Evolutionary conservation across 208 protist species (phyloP).

Genomic region (Trypanosoma brucei): DNA sequence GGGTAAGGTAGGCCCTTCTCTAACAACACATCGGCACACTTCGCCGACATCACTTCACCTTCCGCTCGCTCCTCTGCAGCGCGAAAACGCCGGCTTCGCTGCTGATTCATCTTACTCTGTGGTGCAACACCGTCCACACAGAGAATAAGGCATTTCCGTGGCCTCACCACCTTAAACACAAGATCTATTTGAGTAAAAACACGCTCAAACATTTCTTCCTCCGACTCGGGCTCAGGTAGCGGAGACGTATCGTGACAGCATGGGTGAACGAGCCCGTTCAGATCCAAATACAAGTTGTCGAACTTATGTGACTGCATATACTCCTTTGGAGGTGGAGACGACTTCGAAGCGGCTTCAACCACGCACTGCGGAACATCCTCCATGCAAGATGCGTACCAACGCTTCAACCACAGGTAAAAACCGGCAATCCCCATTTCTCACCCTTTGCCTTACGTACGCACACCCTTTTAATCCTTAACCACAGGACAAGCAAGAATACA

Average conservation of each 20-base stretch:
- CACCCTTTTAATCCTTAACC: not conserved
- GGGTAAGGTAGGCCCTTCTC: slow-evolving; percentile 60
- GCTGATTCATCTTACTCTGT: slow-evolving; percentile 99
- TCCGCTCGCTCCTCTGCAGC: slow-evolving; percentile 89
- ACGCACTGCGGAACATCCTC: slow-evolving; percentile 73
- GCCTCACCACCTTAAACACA: slow-evolving; percentile 96
- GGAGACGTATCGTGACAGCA: slow-evolving; percentile 97
- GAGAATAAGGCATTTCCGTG: slow-evolving; percentile 97
- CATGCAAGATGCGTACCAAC: slow-evolving; percentile 76
- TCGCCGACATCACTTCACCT: slow-evolving; percentile 62
- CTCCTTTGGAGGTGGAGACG: slow-evolving; percentile 21
- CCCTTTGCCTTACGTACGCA: slow-evolving; percentile 1
- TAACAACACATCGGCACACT: slow-evolving; percentile 54
- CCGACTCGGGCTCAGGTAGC: slow-evolving; percentile 65
- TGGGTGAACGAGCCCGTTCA: slow-evolving; percentile 99
- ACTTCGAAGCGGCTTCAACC: slow-evolving; percentile 46
- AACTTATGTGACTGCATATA: slow-evolving; percentile 12
- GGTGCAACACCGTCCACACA: slow-evolving; percentile 98
- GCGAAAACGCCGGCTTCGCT: slow-evolving; percentile 96
- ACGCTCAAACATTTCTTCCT: slow-evolving; percentile 90
- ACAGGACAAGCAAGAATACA: too few relatives aligned
- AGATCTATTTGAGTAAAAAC: slow-evolving; percentile 98
- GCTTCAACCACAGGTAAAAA: slow-evolving; percentile 88
- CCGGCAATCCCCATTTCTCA: slow-evolving; percentile 84
- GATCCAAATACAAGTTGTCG: slow-evolving; percentile 99